Evolutionary conservation across 2,329 filamentous ascomycete genomes (phyloP), one percentile per base, ranked within the genome.

Genomic region (Aspergillus sp.): DNA sequence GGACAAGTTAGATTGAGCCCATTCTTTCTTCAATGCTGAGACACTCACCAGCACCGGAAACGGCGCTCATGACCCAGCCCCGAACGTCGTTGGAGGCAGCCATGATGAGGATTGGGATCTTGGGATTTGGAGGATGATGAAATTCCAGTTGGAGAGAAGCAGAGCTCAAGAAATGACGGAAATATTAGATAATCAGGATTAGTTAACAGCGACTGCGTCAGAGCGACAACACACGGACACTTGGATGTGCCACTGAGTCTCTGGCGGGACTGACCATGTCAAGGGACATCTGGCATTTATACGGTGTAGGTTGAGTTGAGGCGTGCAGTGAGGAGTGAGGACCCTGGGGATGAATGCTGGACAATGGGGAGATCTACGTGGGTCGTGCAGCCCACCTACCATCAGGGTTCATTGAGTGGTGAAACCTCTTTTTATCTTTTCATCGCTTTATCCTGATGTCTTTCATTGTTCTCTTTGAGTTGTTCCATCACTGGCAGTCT

Each of bases 51-150:
- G 93, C 88, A 73, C 93, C 96, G 77, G 93, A 92, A 67, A 93
- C 83, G 72, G 85, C 89, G 65, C 87, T 84, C 91, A 98, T 92
- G 69, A 98, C 89, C 94, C 94, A 98, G 71, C 95, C 94, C 66
- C 93, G 87, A 65, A 89, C 89, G 81, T 98, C 94, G 81, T 94
- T 95, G 74, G 88, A 84, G 66, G 90, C 72, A 59, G 71, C 76
- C 83, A 84, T 81, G 60, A 59, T 70, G 25, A 50, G 54, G 53
- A 64, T 52, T 52, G 19, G 19, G 19, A 19, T 19, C 2, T 19
- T 19, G 56, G 60, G 58, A 13, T 47, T 47, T 54, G 63, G 60
- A 41, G 34, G 13, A 41, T 47, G 53, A 45, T 34, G 46, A 48
- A 56, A 51, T 50, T 51, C 51, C n/a, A 60, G 41, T 51, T 52